Evolutionary conservation across 2,329 filamentous ascomycete genomes (phyloP), one percentile per base, ranked within the genome.

Genomic region (Leptographium radiaticola): DNA sequence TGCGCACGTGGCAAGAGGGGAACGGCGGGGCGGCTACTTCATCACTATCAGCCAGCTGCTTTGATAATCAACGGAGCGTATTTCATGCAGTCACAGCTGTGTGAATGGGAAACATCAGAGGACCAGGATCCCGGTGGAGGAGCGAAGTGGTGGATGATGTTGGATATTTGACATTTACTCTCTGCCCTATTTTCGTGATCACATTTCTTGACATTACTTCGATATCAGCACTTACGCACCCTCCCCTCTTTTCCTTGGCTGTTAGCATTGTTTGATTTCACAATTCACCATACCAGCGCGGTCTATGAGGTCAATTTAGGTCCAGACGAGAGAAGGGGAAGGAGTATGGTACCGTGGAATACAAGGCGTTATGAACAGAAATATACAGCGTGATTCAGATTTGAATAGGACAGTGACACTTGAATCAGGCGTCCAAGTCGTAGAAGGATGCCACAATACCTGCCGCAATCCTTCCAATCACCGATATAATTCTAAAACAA

Each of bases 61-160:
- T n/a, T 25, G 11, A 38, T 15, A 45, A 39, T 2, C 12, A 40
- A 50, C 45, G 38, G 13, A 45, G 18, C n/a, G 11, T 45, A 45
- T 36, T 10, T 25, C 30, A 34, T 33, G 6, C 8, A 42, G 51
- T 45, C 51, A 47, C 51, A 53, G 45, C 53, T 53, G 44, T 53
- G 51, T 57, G 51, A 53, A 40, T 39, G 16, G n/a, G 30, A 52
- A 52, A 25, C 34, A 9, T 34, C 25, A 30, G 15, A 40, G 36
- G 18, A 52, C 30, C 42, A n/a, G 51, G 33, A 33, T 10, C 25
- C 31, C 39, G 12, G 12, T 13, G 36, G 33, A 20, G 43, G 43
- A 38, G 18, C 39, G 34, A 33, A 47, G 33, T 40, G 16, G 25
- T 38, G 18, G 18, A 36, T n/a, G 20, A 47, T 52, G 13, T 40